Conservation (phyloP, 306 rosid genomes). For the Rubus idaeus region DNA sequence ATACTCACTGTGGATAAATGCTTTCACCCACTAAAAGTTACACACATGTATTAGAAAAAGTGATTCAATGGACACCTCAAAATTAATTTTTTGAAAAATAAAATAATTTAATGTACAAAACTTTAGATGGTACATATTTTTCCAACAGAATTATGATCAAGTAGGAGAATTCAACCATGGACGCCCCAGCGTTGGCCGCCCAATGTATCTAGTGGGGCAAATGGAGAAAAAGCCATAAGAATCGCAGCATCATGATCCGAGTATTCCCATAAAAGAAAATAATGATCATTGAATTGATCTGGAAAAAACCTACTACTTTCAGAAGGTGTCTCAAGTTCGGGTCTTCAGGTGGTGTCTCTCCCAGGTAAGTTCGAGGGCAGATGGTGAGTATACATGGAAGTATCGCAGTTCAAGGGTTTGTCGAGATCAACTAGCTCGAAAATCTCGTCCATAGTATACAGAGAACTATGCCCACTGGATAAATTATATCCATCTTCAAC, state of each 20-base stretch:
- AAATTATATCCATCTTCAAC: slow-evolving; percentile 16
- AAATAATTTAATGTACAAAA: too few relatives aligned
- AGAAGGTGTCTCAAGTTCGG: background rate
- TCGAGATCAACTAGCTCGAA: slow-evolving; percentile 65
- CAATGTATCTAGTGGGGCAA: too few relatives aligned
- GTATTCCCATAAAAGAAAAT: background rate
- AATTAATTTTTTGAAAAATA: too few relatives aligned
- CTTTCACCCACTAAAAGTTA: too few relatives aligned
- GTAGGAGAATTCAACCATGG: too few relatives aligned
- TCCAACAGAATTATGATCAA: too few relatives aligned
- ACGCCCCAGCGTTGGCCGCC: too few relatives aligned
- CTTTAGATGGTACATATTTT: too few relatives aligned
- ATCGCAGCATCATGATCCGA: background rate
- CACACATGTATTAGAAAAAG: too few relatives aligned
- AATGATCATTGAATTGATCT: background rate
- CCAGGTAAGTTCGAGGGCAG: background rate
- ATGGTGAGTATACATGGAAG: background rate
- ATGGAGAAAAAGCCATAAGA: too few relatives aligned
- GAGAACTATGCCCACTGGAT: slow-evolving; percentile 12
- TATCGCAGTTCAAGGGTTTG: slow-evolving; percentile 10
- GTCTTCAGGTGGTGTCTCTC: background rate
- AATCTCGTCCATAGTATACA: slow-evolving; percentile 17
- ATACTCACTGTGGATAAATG: too few relatives aligned
- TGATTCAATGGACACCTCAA: too few relatives aligned
- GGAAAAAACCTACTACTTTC: background rate